Evolutionary conservation across 805 yeast genomes (phyloP).

Genomic region (Maudiozyma serrabonitensis): DNA sequence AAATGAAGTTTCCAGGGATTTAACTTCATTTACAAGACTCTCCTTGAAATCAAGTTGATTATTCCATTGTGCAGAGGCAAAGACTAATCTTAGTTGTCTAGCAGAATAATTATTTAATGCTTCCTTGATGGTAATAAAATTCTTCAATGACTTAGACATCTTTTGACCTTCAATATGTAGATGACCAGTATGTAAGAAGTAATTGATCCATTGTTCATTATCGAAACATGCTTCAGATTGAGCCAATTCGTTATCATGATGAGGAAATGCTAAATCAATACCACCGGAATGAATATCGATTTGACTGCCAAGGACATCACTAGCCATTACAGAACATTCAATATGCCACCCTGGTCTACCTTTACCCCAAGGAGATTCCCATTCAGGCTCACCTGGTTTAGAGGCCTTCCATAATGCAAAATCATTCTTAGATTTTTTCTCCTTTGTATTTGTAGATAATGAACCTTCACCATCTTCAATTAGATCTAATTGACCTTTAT

Average conservation of each 20-base stretch:
- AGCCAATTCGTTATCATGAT: conserved; percentile 96
- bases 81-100: conserved; percentile 82
- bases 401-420: conserved; percentile 96
- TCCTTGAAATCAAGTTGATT: conserved; percentile 87
- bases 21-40: conserved; percentile 64
- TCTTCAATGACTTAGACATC: conserved; percentile 91
- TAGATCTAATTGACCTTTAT: conserved; percentile 75
- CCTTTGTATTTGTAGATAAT: conserved; percentile 40
- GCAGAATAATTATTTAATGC: conserved; percentile 64
- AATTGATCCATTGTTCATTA: conserved; percentile 91
- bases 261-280: conserved; percentile 95
- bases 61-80: conserved; percentile 90
- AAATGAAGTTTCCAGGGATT: conserved; percentile 60
- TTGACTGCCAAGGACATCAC: conserved; percentile 68
- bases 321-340: conserved; percentile 98
- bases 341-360: conserved; percentile 99
- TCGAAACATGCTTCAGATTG: conserved; percentile 91
- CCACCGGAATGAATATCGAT: conserved; percentile 98
- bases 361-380: conserved; percentile 93
- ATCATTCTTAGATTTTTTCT: conserved; percentile 70
- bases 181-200: conserved; percentile 95
- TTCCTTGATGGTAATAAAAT: conserved; percentile 89
- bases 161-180: conserved; percentile 97
- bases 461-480: conserved; percentile 96
- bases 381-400: conserved; percentile 93